Conservation (phyloP, 352 stramenopile species). For the Pythium grandisporangium region DNA sequence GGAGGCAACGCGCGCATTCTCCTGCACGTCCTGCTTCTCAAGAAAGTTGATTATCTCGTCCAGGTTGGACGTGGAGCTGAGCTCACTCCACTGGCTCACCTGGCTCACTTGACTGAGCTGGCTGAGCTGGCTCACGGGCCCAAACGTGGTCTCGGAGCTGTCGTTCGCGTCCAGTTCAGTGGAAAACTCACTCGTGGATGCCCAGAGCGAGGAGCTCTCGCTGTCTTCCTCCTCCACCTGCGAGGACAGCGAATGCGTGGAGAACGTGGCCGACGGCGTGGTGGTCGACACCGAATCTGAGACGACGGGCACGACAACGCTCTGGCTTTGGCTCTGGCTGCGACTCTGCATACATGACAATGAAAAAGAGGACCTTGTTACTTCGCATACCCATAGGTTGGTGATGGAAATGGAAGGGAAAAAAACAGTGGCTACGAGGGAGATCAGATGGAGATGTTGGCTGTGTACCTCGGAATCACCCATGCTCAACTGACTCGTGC, state of each 20-base stretch:
- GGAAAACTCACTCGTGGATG: constrained; percentile 42
- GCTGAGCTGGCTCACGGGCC: constrained; percentile 32
- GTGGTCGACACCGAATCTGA: constrained; percentile 2
- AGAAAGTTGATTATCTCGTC: constrained; percentile 83
- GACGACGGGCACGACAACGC: constrained; percentile 7
- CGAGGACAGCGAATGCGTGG: constrained; percentile 25
- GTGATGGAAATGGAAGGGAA: too few relatives aligned
- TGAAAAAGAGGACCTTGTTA: too few relatives aligned
- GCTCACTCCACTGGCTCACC: constrained; percentile 70
- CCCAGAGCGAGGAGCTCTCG: constrained; percentile 41
- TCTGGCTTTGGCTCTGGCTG: constrained; percentile 14
- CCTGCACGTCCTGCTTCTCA: constrained; percentile 63
- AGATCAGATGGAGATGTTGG: too few relatives aligned
- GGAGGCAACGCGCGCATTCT: constrained; percentile 41
- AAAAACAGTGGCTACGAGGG: too few relatives aligned
- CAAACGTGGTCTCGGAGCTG: constrained; percentile 29
- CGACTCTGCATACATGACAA: neutral
- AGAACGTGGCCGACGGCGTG: constrained; percentile 22
- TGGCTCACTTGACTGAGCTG: constrained; percentile 69
- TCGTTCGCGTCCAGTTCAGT: constrained; percentile 10
- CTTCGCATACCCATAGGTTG: too few relatives aligned
- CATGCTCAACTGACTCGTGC: constrained; percentile 66
- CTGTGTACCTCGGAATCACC: constrained; percentile 7
- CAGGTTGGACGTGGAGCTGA: constrained; percentile 76
- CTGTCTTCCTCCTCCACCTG: constrained; percentile 42